Evolutionary conservation across 2,329 filamentous ascomycete species (phyloP).

Genomic region (Cercospora sesami): DNA sequence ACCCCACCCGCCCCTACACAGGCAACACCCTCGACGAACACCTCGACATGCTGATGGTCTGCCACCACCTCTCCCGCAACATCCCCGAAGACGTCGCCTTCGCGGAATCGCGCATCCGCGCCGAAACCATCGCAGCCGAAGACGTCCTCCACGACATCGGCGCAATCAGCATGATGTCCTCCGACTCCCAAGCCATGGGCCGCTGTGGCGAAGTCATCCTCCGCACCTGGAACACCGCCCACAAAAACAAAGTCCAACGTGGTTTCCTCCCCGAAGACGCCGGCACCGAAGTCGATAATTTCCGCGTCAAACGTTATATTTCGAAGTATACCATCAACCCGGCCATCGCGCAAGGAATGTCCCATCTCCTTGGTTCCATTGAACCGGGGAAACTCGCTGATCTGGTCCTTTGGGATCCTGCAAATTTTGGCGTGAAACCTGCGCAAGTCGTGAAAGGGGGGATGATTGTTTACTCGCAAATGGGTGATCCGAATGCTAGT

Average conservation of each 20-base stretch:
- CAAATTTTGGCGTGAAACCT: slow-evolving; percentile 86
- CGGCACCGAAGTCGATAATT: slow-evolving; percentile 80
- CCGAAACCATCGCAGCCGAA: slow-evolving; percentile 94
- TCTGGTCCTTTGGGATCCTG: slow-evolving; percentile 81
- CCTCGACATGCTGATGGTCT: slow-evolving; percentile 98
- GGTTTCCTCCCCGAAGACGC: slow-evolving; percentile 75
- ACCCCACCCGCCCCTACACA: slow-evolving; percentile 88
- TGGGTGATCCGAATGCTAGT: slow-evolving; percentile 62
- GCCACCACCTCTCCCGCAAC: slow-evolving; percentile 87
- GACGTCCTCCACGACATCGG: slow-evolving; percentile 93
- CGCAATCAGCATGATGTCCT: slow-evolving; percentile 96
- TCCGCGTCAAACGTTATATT: slow-evolving; percentile 86
- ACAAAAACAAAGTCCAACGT: slow-evolving; percentile 91
- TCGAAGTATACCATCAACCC: slow-evolving; percentile 97
- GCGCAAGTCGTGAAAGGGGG: slow-evolving; percentile 80
- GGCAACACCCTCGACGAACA: slow-evolving; percentile 93
- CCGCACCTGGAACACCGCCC: slow-evolving; percentile 93
- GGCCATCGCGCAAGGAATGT: slow-evolving; percentile 85
- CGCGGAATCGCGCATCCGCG: slow-evolving; percentile 88
- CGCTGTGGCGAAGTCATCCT: slow-evolving; percentile 91
- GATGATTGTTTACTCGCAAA: slow-evolving; percentile 77
- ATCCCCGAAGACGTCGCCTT: slow-evolving; percentile 96
- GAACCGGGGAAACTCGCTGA: slow-evolving; percentile 90
- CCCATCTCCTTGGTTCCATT: slow-evolving; percentile 79
- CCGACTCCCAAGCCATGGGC: slow-evolving; percentile 95